Percentiles rank a stretch among this genome's conserved stretches.
Conservation (phyloP, 768 basidiomycete species). For the Boletales sp. region DNA sequence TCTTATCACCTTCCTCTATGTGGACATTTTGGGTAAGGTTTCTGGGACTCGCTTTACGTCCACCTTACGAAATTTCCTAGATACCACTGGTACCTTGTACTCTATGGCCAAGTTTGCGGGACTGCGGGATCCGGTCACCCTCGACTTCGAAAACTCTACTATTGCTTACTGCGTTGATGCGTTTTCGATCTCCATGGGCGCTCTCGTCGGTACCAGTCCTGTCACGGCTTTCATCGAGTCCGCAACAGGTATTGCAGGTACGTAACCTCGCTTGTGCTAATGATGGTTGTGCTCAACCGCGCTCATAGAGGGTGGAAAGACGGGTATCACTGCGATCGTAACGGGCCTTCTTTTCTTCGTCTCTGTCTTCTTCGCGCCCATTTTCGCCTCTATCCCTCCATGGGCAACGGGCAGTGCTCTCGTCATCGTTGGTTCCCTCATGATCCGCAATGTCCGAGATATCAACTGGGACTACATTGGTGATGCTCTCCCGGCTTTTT, state of each 20-base stretch:
- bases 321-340: slow-evolving; percentile 74
- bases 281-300: slow-evolving; percentile 5
- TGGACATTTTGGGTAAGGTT: slow-evolving; percentile 70
- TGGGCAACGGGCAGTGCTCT: slow-evolving; percentile 89
- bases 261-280: slow-evolving; percentile 10
- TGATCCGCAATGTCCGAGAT: slow-evolving; percentile 83
- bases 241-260: slow-evolving; percentile 74
- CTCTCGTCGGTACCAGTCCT: slow-evolving; percentile 74
- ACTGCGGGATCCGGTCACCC: slow-evolving; percentile 77
- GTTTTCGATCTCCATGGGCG: slow-evolving; percentile 76
- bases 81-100: slow-evolving; percentile 70
- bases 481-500: slow-evolving; percentile 83
- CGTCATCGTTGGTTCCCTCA: slow-evolving; percentile 81
- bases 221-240: slow-evolving; percentile 83
- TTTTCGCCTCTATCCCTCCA: slow-evolving; percentile 81
- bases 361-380: slow-evolving; percentile 83
- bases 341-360: slow-evolving; percentile 77
- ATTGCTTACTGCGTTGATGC: slow-evolving; percentile 83
- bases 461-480: slow-evolving; percentile 91
- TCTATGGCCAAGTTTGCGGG: slow-evolving; percentile 91
- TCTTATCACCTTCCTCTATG: slow-evolving; percentile 84
- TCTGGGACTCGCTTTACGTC: neutral
- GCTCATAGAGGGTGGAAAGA: slow-evolving; percentile 75
- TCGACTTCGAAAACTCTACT: slow-evolving; percentile 83
- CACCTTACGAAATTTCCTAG: slow-evolving; percentile 9